Base-by-base conservation (phyloP, 805 yeast species). In the Pichia cabralensis region DNA sequence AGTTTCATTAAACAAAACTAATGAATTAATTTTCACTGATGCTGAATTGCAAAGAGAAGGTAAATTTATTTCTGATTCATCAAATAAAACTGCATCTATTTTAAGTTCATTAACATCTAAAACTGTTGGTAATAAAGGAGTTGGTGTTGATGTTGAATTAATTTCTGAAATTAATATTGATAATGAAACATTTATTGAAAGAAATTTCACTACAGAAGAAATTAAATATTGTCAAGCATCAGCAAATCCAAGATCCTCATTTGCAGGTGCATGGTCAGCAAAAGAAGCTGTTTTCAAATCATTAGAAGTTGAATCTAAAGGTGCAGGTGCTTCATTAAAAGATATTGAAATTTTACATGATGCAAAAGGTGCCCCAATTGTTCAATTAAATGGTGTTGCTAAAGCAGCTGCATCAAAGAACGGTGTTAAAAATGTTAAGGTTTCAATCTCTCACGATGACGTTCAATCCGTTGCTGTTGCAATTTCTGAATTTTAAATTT, bases 231-330 rank as follows among this genome's bases (percentile, higher is more conserved):
- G 96, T 60, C 47, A 60, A 40, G 54, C 65, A 22, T 76, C 96
- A 22, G 68, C 96, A 28, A 69, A 70, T 45, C 83, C 92, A 33
- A 81, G 76, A 52, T 84, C 97, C 11, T 84, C 96, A 4, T 92
- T 72, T 61, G 86, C 98, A 19, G 99, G 99, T 31, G 81, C 94
- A 28, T 92, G 99, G 99, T 84, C 96, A 21, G 98, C 98, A 29
- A 92, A 92, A 65, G 99, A 92, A 66, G 98, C 99, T 28, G 96
- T 88, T 23, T 92, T 92, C 78, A 92, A 92, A 67, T 83, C 95
- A 14, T 68, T 92, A 53, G 88, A 92, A 42, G 94, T 84, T 43
- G 71, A 73, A 53, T 76, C 94, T 30, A 74, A 77, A 55, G 99
- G 99, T 40, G 96, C 89, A 12, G 98, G 97, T 42, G 97, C 98